Conservation (phyloP, 2,329 filamentous ascomycete genomes). For the Pestalotiopsis sp. region DNA sequence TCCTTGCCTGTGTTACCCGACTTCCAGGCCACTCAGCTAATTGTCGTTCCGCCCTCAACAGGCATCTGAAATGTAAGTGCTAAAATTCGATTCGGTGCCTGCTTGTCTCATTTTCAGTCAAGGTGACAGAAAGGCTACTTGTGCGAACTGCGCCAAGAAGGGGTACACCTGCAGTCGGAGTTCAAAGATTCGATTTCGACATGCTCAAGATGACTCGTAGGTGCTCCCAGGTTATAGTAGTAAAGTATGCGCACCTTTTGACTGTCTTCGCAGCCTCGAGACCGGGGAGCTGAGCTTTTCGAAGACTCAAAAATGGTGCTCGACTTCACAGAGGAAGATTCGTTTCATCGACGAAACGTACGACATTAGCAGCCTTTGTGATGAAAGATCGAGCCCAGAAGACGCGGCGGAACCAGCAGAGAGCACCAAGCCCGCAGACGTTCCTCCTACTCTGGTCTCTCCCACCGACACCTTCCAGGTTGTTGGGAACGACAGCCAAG, state of each 20-base stretch:
- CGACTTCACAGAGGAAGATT: constrained; percentile 2
- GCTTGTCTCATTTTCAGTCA: not conserved
- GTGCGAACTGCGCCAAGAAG: constrained; percentile 2
- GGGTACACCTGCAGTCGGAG: not conserved
- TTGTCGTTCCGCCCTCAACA: not conserved
- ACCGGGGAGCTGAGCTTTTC: constrained; percentile 9
- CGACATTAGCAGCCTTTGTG: constrained; percentile 1
- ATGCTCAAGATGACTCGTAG: constrained; percentile 7
- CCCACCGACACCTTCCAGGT: not conserved
- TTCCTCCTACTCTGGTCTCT: not conserved
- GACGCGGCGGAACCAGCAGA: not conserved
- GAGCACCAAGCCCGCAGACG: not conserved
- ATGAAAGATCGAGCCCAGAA: not conserved
- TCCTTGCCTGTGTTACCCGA: not conserved
- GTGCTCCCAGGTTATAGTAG: not conserved
- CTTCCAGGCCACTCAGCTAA: not conserved
- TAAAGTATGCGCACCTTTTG: not conserved
- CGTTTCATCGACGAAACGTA: constrained; percentile 4
- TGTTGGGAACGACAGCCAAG: not conserved
- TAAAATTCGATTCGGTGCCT: not conserved
- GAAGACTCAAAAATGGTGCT: constrained; percentile 8
- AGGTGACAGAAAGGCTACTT: constrained; percentile 2
- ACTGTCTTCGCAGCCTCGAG: not conserved
- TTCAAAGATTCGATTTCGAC: constrained; percentile 8
- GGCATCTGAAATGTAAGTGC: constrained; percentile 9